These are phyloP conservation scores for Pseudogymnoascus sp. DNA, from an alignment of 2,329 filamentous ascomycete species.

Conservation along the genomic window DNA sequence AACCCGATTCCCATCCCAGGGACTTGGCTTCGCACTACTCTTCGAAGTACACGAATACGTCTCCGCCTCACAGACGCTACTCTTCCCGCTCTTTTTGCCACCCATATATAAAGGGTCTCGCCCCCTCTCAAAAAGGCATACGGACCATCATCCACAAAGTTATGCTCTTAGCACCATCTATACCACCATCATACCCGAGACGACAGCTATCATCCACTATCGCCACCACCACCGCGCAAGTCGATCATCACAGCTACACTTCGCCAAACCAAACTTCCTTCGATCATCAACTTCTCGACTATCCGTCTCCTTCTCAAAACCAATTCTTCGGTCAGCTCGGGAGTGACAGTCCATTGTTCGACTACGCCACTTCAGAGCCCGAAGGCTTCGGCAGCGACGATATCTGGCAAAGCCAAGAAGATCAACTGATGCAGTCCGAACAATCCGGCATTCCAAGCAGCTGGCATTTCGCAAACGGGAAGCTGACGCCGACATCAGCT, in stretches of 20 bases:
- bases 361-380: not conserved
- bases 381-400: constrained; percentile 4
- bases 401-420: constrained; percentile 1
- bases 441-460: constrained; percentile 18
- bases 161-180: constrained; percentile 6
- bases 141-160: not conserved
- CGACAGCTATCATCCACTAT: not conserved
- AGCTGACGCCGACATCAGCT: constrained; percentile 27
- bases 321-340: constrained; percentile 1
- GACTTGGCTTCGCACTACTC: not conserved
- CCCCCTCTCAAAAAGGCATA: not conserved
- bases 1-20: not conserved
- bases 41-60: not conserved
- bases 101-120: constrained; percentile 6
- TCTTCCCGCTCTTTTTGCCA: not conserved
- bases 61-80: not conserved
- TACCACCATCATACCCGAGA: constrained; percentile 2
- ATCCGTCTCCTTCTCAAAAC: not conserved
- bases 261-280: not conserved
- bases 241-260: not conserved
- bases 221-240: not conserved
- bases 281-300: not conserved
- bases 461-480: constrained; percentile 25
- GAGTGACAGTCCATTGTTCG: not conserved
- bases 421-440: constrained; percentile 26